Evolutionary conservation across 1,284 basidiomycete genomes (phyloP).

Genomic region (Gomphus bonarii): DNA sequence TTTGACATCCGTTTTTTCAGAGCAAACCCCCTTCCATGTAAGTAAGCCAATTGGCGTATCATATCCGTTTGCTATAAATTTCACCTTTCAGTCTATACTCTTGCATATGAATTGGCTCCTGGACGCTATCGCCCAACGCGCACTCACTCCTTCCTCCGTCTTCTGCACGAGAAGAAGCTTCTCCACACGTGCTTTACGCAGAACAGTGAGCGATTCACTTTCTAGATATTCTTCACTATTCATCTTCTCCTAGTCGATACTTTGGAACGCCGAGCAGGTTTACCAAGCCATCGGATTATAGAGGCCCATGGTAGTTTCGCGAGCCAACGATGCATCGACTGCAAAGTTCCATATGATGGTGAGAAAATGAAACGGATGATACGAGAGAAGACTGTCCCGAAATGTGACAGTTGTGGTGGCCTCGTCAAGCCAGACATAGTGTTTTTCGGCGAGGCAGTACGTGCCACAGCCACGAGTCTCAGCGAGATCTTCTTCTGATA

Average conservation of each 20-base stretch:
- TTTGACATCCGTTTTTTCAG: constrained; percentile 72
- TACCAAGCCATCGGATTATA: constrained; percentile 66
- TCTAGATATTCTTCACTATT: background rate
- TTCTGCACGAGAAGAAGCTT: constrained; percentile 55
- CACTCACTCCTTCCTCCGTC: constrained; percentile 83
- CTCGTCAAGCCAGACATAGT: constrained; percentile 89
- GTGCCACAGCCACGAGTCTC: constrained; percentile 17
- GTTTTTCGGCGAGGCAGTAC: constrained; percentile 82
- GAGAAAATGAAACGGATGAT: constrained; percentile 62
- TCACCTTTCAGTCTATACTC: constrained; percentile 56
- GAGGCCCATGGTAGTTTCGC: constrained; percentile 95
- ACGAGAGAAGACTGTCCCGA: constrained; percentile 46
- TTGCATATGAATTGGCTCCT: constrained; percentile 87
- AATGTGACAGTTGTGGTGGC: constrained; percentile 56
- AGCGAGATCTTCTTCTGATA: constrained; percentile 2
- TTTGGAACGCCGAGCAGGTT: constrained; percentile 77
- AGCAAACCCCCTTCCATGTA: constrained; percentile 63
- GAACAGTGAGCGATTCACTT: constrained; percentile 34
- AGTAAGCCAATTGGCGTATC: constrained; percentile 16
- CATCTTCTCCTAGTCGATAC: constrained; percentile 54
- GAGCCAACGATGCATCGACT: constrained; percentile 70
- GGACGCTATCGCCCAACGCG: constrained; percentile 79
- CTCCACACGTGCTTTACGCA: constrained; percentile 79
- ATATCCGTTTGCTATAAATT: background rate
- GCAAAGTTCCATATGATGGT: constrained; percentile 46